Evolutionary conservation across 257 asterid genomes (phyloP).

Genomic region (Misopates orontium): DNA sequence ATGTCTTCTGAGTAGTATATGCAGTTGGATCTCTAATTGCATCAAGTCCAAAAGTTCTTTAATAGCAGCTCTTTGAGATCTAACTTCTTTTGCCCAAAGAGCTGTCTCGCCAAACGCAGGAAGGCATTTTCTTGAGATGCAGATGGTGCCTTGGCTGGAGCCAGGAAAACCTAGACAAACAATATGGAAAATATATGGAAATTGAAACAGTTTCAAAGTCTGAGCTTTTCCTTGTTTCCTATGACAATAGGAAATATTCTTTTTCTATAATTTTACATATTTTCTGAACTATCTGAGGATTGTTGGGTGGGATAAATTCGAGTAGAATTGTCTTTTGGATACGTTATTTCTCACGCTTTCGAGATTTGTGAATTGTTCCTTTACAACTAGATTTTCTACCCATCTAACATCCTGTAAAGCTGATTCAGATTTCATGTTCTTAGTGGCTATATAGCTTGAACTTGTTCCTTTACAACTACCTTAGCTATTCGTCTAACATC

Average conservation of each 20-base stretch:
- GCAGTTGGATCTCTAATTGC: slow-evolving; percentile 4
- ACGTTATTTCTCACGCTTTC: not conserved
- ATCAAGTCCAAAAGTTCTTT: not conserved
- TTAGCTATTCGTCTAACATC: slow-evolving; percentile 10
- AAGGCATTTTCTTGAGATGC: not conserved
- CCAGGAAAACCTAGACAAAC: not conserved
- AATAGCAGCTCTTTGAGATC: not conserved
- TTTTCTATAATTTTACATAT: no score
- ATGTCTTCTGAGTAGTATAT: slow-evolving; percentile 19
- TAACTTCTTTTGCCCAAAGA: not conserved
- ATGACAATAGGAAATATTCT: no score
- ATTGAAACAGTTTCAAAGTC: not conserved
- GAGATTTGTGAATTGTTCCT: not conserved
- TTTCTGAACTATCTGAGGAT: not conserved
- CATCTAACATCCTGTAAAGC: no score
- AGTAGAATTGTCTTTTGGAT: no score
- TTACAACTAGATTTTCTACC: slow-evolving; percentile 8
- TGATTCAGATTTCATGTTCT: no score
- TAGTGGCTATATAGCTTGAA: not conserved
- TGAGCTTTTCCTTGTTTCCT: slow-evolving; percentile 2
- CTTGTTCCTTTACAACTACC: not conserved
- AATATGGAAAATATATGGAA: not conserved
- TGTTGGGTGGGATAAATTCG: no score
- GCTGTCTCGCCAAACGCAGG: not conserved
- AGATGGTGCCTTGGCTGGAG: not conserved